Base-by-base conservation (phyloP, 1,284 basidiomycete species). In the Naganishia albida region DNA sequence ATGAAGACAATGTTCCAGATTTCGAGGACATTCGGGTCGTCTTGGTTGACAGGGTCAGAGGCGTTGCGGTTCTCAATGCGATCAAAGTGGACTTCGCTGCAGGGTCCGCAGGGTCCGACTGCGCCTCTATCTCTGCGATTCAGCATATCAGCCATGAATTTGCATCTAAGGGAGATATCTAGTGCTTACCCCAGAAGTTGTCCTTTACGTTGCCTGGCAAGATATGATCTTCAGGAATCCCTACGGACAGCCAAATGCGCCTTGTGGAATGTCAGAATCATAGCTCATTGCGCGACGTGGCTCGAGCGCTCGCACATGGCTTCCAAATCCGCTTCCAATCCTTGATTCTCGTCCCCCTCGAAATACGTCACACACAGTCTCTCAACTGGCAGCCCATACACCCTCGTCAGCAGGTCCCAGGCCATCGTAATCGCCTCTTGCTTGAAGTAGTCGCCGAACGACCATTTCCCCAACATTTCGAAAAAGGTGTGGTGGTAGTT, bases 1-100 rank as follows among this genome's bases (percentile, higher is more conserved):
- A 99, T 98, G 79, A 98, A 99, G 66, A 99, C 95, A 78, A 96
- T 96, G 83, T 99, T 99, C 95, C 95, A 99, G 73, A 99, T 93
- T 80, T 99, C 96, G 67, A 99, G 85, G 6, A 99, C 95, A 72
- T 94, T 87, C 4, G 95, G 91, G 75, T 99, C 93, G 77, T 98
- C 92, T 73, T 88, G 84, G 79, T 98, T 97, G 73, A 99, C 94
- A 59, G 96, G 87, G 73, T 88, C 83, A 6, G 93, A 85, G 48
- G 93, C 95, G 74, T 98, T 91, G 59, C 95, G 86, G 39, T 89
- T 89, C 51, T 96, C 95, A 72, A 99, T 93, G 51, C 94, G 88
- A 80, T 99, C 95, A 75, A 87, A 96, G 81, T 99, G 95, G 71
- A 99, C 90, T 80, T 99, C 95, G 73, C 92, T 91, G 83, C 93